Evolutionary conservation across 148 eudicot genomes (phyloP).

Genomic region (Fagopyrum esculentum): DNA sequence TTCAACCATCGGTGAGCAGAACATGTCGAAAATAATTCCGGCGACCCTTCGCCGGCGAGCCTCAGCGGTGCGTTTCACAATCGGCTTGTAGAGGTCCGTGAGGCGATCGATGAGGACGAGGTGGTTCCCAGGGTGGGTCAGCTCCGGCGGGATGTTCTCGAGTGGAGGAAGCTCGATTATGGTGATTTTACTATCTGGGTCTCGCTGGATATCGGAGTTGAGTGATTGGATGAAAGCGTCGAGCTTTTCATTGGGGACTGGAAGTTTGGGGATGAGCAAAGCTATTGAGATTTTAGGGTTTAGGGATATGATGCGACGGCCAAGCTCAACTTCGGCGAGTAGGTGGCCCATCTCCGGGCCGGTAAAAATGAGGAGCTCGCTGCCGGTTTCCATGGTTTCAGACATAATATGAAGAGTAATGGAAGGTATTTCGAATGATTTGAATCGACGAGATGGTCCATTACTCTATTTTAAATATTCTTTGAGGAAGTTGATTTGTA

Average conservation of each 20-base stretch:
- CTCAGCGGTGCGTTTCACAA: neutral
- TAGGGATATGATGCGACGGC: conserved; percentile 32
- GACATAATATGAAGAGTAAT: too few relatives aligned
- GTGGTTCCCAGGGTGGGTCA: neutral
- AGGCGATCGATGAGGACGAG: neutral
- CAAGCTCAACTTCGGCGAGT: conserved; percentile 31
- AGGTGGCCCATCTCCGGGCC: conserved; percentile 52
- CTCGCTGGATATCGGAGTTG: neutral
- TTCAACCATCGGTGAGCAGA: conserved; percentile 21
- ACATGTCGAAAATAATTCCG: conserved; percentile 28
- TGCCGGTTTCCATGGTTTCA: neutral
- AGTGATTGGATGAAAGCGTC: conserved; percentile 15
- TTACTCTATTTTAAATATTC: too few relatives aligned
- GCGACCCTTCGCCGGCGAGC: neutral
- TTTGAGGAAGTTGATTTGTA: too few relatives aligned
- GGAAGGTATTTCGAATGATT: too few relatives aligned
- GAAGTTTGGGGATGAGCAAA: conserved; percentile 31
- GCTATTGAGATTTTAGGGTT: conserved; percentile 25
- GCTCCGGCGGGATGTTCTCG: neutral
- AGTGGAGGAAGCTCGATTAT: conserved; percentile 5
- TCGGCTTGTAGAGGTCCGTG: neutral
- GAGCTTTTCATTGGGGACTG: conserved; percentile 3
- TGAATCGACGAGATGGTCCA: too few relatives aligned
- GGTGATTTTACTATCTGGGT: neutral
- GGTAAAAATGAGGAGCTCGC: conserved; percentile 44